Evolutionary conservation across 108 stramenopile species (phyloP), one percentile per base, ranked within the genome.

Genomic region (Cyclotella atomus): DNA sequence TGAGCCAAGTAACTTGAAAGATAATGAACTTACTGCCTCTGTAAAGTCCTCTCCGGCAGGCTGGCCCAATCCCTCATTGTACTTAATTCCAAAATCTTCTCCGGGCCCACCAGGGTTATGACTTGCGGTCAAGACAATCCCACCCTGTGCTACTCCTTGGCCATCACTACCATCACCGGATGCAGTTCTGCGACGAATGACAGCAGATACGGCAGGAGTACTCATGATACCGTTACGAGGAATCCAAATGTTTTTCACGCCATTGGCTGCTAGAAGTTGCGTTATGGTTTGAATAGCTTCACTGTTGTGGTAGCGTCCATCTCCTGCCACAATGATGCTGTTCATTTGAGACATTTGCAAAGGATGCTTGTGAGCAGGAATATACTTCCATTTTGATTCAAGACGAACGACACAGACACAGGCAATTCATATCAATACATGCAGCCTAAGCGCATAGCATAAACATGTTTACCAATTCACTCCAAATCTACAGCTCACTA

Each of bases 61-160:
- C 46, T 98, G 97, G 14, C 99, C 99, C 81, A 85, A 85, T 3
- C 59, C 92, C 63, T 89, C 92, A 82, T 99, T 99, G 90, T 97
- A 99, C 72, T 98, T 98, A 75, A 98, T 92, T 17, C 97, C 97
- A 75, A 98, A 98, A 73, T 99, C 98, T 69, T 95, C 97, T 28
- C 96, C 95, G 9, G 97, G 97, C n/a, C 99, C 99, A 56, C 98
- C 99, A 6, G 99, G 98, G 86, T 99, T 99, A 87, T 98, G 98
- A 74, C 90, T 92, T 1, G 98, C 99, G 5, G 99, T 99, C 53
- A 99, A 70, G 27, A 99, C 93, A 69, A 99, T 97, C 23, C 88
- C 94, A 28, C 94, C 94, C 23, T 90, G 85, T 0, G 89, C 82
- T 29, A 80, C 38, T 77, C 97, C 94, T 53, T 86, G 84, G 66